Percentiles rank a stretch among this genome's conserved stretches.
Evolutionary conservation across 2,329 filamentous ascomycete genomes (phyloP).

Genomic region (Conoideocrella luteorostrata): DNA sequence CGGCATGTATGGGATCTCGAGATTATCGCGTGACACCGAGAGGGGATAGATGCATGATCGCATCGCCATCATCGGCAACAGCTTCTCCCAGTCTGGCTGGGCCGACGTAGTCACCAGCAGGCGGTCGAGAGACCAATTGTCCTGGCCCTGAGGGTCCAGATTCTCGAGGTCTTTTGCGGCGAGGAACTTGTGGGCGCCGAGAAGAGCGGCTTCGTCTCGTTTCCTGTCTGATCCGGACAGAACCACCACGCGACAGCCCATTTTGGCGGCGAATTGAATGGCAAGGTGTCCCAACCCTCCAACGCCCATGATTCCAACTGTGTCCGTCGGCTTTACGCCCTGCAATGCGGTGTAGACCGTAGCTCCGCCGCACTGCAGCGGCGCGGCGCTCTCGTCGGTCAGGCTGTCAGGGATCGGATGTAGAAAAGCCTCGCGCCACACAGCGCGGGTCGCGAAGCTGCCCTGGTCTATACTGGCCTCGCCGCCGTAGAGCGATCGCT

Average conservation of each 20-base stretch:
- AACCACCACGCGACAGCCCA: slow-evolving; percentile 60
- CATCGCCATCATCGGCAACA: slow-evolving; percentile 38
- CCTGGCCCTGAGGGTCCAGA: not conserved
- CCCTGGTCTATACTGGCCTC: slow-evolving; percentile 33
- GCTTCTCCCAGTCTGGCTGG: slow-evolving; percentile 28
- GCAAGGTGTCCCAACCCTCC: slow-evolving; percentile 28
- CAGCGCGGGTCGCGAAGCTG: slow-evolving; percentile 33
- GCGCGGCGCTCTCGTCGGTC: slow-evolving; percentile 37
- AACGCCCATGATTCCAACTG: slow-evolving; percentile 49
- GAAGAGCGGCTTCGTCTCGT: slow-evolving; percentile 31
- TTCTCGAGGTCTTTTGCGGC: not conserved
- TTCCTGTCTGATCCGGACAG: slow-evolving; percentile 57
- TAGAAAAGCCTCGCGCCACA: slow-evolving; percentile 39
- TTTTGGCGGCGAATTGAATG: slow-evolving; percentile 44
- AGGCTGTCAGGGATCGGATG: slow-evolving; percentile 39
- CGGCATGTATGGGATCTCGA: slow-evolving; percentile 46
- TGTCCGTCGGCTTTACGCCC: slow-evolving; percentile 21
- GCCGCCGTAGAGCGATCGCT: slow-evolving; percentile 30
- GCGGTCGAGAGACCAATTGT: no score
- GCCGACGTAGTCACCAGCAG: slow-evolving; percentile 32
- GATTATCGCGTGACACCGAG: slow-evolving; percentile 35
- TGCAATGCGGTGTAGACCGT: slow-evolving; percentile 32
- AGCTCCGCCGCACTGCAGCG: slow-evolving; percentile 42
- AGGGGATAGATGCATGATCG: slow-evolving; percentile 45
- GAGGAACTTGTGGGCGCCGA: slow-evolving; percentile 26